These are phyloP conservation scores for Pezicula neosporulosa DNA, from an alignment of 2,329 filamentous ascomycete species.

Conservation along the genomic window DNA sequence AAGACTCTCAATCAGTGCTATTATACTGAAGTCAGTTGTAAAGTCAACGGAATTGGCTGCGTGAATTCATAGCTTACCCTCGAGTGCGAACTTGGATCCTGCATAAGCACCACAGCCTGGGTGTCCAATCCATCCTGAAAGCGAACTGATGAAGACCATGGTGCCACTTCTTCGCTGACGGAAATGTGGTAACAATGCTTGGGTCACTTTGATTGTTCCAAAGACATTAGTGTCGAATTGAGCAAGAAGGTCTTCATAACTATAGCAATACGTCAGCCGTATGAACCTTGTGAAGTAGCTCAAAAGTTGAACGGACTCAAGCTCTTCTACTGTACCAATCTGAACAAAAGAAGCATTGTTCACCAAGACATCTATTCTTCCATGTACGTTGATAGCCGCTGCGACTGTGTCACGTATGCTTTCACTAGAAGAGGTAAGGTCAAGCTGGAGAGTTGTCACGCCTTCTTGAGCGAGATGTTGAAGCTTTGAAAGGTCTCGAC, in stretches of 20 bases:
- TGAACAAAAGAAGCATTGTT: conserved; percentile 31
- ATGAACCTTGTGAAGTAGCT: neutral
- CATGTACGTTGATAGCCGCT: conserved; percentile 24
- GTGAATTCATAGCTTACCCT: too few species aligned
- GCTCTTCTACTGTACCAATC: conserved; percentile 23
- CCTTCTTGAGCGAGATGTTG: conserved; percentile 36
- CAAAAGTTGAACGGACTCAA: conserved; percentile 13
- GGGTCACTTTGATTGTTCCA: conserved; percentile 44
- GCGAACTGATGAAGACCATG: conserved; percentile 13
- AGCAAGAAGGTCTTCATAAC: conserved; percentile 2
- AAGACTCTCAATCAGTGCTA: conserved; percentile 11
- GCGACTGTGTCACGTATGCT: conserved; percentile 34
- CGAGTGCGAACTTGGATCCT: conserved; percentile 10
- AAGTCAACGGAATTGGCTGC: too few species aligned
- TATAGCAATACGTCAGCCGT: neutral
- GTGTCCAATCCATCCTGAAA: conserved; percentile 4
- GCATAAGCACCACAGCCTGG: conserved; percentile 7
- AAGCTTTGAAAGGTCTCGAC: conserved; percentile 18
- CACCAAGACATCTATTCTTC: conserved; percentile 30
- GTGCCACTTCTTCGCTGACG: conserved; percentile 35
- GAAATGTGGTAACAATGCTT: conserved; percentile 43
- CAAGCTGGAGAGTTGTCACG: conserved; percentile 40
- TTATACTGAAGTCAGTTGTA: too few species aligned
- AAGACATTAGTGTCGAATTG: conserved; percentile 52
- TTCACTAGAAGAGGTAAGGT: conserved; percentile 38